Conservation (phyloP, 2,329 filamentous ascomycete species). For the Karstenula rhodostoma region DNA sequence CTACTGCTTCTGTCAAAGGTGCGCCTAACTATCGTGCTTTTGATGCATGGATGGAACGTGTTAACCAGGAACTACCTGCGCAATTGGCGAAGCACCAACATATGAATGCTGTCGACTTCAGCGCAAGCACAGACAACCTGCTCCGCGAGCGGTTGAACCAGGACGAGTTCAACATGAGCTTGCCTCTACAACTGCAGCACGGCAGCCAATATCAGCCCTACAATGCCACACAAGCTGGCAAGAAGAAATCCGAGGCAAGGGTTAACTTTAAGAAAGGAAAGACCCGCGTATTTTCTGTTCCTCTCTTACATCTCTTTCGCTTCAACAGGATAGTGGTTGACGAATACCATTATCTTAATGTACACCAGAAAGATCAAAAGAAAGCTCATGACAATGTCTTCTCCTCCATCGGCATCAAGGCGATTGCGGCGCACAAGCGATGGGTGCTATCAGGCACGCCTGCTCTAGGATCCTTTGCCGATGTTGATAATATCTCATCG, state of each 20-base stretch:
- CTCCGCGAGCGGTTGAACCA: constrained; percentile 38
- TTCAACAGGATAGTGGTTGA: constrained; percentile 70
- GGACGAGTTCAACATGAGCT: constrained; percentile 46
- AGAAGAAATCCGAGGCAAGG: not conserved
- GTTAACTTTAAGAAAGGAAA: not conserved
- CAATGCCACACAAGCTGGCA: constrained; percentile 9
- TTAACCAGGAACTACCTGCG: constrained; percentile 51
- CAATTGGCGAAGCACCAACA: constrained; percentile 51
- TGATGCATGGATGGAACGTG: constrained; percentile 62
- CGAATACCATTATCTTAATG: constrained; percentile 67
- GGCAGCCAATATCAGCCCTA: constrained; percentile 43
- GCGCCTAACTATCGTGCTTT: constrained; percentile 57
- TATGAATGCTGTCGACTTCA: constrained; percentile 42
- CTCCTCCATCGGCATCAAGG: constrained; percentile 51
- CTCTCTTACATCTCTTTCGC: constrained; percentile 65
- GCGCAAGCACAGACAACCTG: constrained; percentile 27
- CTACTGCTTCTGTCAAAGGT: constrained; percentile 1
- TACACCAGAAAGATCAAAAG: constrained; percentile 31
- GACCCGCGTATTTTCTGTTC: constrained; percentile 13
- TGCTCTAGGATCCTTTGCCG: constrained; percentile 63
- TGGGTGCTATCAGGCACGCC: constrained; percentile 73
- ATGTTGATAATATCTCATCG: constrained; percentile 66
- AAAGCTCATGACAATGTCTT: constrained; percentile 20
- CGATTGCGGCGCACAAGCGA: constrained; percentile 59
- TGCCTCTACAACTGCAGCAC: constrained; percentile 51